phyloP scores from a whole-genome alignment of 805 yeast species.

The Lachancea meyersii region DNA sequence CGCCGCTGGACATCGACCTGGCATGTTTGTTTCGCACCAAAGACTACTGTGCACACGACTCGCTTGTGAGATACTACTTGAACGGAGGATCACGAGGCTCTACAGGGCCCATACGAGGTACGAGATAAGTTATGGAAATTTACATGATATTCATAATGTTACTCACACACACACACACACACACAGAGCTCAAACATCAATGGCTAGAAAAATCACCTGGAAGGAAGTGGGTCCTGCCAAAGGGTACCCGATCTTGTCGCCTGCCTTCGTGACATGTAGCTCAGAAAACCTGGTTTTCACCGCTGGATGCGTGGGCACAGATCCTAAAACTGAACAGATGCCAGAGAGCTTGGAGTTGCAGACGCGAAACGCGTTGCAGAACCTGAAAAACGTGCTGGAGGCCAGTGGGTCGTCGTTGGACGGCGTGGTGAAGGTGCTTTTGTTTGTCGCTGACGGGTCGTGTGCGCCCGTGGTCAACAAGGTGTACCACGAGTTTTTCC shows the following conservation, averaged over 20 bases:
- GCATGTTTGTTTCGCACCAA: conserved; percentile 52
- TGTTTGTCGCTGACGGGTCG: conserved; percentile 41
- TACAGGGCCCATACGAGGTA: background rate
- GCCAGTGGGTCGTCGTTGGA: conserved; percentile 42
- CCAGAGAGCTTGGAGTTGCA: conserved; percentile 42
- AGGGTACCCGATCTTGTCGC: conserved; percentile 34
- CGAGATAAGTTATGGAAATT: background rate
- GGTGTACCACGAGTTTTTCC: conserved; percentile 42
- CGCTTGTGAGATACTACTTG: conserved; percentile 34
- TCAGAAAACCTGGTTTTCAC: conserved; percentile 42
- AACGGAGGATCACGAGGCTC: conserved; percentile 8
- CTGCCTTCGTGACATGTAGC: conserved; percentile 33
- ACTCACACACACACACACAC: background rate
- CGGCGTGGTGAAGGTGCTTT: conserved; percentile 43
- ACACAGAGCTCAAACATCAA: background rate
- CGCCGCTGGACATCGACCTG: conserved; percentile 65
- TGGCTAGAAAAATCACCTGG: conserved; percentile 24
- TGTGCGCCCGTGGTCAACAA: conserved; percentile 41
- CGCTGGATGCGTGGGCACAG: conserved; percentile 44
- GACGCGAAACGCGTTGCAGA: conserved; percentile 40
- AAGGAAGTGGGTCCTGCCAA: conserved; percentile 27
- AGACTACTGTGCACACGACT: conserved; percentile 40
- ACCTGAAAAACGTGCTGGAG: conserved; percentile 38
- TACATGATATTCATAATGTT: background rate
- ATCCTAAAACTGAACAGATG: conserved; percentile 36